phyloP scores from a whole-genome alignment of 73 alveolate species.

The Blepharisma stoltei region DNA sequence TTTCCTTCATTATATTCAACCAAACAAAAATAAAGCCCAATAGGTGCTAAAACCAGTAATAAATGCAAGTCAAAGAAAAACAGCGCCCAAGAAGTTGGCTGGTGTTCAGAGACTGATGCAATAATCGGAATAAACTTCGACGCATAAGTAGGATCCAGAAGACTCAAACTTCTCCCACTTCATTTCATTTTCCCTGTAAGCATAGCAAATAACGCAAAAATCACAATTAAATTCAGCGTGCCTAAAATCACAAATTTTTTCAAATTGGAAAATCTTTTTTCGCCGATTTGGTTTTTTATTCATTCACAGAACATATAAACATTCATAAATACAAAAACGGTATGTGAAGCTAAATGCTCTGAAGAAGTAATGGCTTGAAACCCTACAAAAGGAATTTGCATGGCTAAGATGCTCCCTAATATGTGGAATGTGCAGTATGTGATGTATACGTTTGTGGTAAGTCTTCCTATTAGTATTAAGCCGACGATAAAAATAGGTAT shows the following conservation, averaged over 20 bases:
- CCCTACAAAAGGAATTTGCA: conserved; percentile 89
- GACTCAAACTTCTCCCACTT: conserved; percentile 80
- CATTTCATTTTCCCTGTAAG: conserved; percentile 75
- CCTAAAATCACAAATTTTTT: conserved; percentile 51
- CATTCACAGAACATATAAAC: conserved; percentile 2
- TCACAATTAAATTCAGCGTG: neutral
- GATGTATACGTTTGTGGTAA: conserved; percentile 76
- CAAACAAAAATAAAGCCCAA: conserved; percentile 82
- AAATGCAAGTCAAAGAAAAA: conserved; percentile 86
- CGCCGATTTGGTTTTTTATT: conserved; percentile 5
- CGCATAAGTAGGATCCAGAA: conserved; percentile 90
- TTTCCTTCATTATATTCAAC: conserved; percentile 69
- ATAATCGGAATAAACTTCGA: conserved; percentile 80
- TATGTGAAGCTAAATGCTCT: conserved; percentile 90
- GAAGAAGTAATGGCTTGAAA: conserved; percentile 63
- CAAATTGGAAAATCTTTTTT: conserved; percentile 54
- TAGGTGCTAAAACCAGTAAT: conserved; percentile 75
- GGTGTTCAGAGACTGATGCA: conserved; percentile 92
- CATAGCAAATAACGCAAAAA: neutral
- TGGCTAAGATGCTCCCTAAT: conserved; percentile 76
- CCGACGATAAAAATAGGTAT: conserved; percentile 86
- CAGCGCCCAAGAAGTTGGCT: conserved; percentile 91
- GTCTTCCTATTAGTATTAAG: conserved; percentile 84
- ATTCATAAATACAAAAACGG: conserved; percentile 48
- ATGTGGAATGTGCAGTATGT: conserved; percentile 82